These are phyloP conservation scores for Saposhnikovia divaricata DNA, from an alignment of 129 eudicot species.

Conservation along the genomic window DNA sequence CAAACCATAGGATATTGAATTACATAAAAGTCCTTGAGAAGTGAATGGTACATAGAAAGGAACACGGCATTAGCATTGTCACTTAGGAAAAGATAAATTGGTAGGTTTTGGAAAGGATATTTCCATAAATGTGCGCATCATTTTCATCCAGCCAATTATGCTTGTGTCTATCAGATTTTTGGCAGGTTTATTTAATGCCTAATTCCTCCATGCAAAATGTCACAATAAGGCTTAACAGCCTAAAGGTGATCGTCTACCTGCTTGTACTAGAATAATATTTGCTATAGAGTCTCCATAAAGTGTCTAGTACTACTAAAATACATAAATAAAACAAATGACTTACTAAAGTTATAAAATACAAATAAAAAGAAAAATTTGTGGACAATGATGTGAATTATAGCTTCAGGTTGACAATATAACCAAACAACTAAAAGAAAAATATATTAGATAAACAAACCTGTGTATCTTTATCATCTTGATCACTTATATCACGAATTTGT, in stretches of 20 bases:
- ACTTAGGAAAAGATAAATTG: neutral
- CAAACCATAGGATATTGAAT: neutral
- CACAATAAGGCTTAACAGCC: neutral
- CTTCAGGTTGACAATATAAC: neutral
- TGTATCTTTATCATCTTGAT: slow-evolving; percentile 58
- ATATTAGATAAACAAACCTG: slow-evolving; percentile 38
- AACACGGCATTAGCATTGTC: neutral
- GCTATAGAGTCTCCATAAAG: neutral
- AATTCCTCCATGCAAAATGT: neutral
- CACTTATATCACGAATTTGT: slow-evolving; percentile 53
- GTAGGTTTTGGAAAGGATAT: neutral
- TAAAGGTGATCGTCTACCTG: neutral
- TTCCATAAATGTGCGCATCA: neutral
- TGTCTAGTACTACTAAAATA: neutral
- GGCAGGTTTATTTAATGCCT: neutral
- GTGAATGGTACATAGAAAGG: neutral
- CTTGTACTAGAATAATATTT: neutral
- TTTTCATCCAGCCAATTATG: neutral
- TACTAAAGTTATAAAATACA: neutral
- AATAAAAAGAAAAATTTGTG: neutral
- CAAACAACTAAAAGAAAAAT: neutral
- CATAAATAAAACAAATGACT: neutral
- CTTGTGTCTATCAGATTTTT: neutral
- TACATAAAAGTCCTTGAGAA: neutral
- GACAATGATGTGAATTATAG: neutral